Evolutionary conservation across 345 rosid genomes (phyloP), one percentile per base, ranked within the genome.

Genomic region (Theobroma cacao): DNA sequence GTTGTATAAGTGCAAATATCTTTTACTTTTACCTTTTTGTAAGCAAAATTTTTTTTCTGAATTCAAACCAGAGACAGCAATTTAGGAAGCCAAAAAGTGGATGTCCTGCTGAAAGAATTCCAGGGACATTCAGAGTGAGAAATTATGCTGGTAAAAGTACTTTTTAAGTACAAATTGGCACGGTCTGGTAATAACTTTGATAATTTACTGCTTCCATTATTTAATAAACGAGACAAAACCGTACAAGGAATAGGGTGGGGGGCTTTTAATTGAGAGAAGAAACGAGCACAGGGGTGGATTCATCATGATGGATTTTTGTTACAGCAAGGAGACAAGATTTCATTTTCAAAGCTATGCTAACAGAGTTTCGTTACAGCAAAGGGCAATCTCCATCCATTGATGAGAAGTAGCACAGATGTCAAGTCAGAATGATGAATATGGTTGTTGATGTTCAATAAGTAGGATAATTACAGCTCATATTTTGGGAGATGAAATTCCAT

Each of bases 301-400:
- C 4, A 38, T 65, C 26, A 65, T 24, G 12, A 36, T 64, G 48
- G 67, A 48, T 38, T 69, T 12, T 47, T 28, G 74, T 45, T 45
- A 28, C 58, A 47, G 53, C n/a, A 67, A 67, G 10, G 11, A 26
- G 72, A 67, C 72, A 24, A 67, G 15, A 13, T 69, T 45, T 69
- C 58, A 69, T 45, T 67, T 67, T 67, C 72, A 67, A 67, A 43
- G 53, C 53, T 24, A 43, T 67, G 22, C n/a, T 43, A 33, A 24
- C 31, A 56, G 61, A 56, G 61, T 24, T 31, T 56, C 59, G 24
- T 53, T 53, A 24, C 15, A 9, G 61, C 61, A 24, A 56, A 56
- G 4, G 4, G 14, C 64, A 59, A 59, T 59, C 64, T 59, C 64
- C 9, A 59, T 28, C 64, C 18, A 22, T 56, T 9, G 28, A 53